Evolutionary conservation across 495 filamentous ascomycete genomes (phyloP).

Genomic region (Evernia prunastri): DNA sequence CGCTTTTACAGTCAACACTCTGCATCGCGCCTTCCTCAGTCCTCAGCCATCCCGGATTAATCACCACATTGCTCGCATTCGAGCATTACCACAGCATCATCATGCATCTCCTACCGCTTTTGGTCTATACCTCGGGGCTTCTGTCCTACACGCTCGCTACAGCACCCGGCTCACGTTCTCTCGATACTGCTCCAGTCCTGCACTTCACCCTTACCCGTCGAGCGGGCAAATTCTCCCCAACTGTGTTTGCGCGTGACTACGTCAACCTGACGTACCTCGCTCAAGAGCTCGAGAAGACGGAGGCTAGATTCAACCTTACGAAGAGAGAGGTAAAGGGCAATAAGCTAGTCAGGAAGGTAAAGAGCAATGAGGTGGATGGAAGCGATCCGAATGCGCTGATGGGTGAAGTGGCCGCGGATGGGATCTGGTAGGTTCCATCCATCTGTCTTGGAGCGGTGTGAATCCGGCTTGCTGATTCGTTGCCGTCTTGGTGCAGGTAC

Average conservation of each 20-base stretch:
- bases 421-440: slow-evolving; percentile 25
- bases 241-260: slow-evolving; percentile 13
- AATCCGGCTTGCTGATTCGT: neutral
- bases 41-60: neutral
- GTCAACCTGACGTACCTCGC: slow-evolving; percentile 26
- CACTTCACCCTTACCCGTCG: slow-evolving; percentile 31
- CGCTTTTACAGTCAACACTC: neutral
- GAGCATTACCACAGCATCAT: neutral
- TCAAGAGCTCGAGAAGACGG: slow-evolving; percentile 23
- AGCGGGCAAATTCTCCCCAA: slow-evolving; percentile 27
- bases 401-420: slow-evolving; percentile 26
- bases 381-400: slow-evolving; percentile 23
- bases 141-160: slow-evolving; percentile 9
- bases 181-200: slow-evolving; percentile 25
- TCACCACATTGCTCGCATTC: neutral
- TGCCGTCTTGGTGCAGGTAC: slow-evolving; percentile 22
- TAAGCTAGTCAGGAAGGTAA: slow-evolving; percentile 31
- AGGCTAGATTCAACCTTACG: slow-evolving; percentile 31
- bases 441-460: neutral
- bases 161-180: slow-evolving; percentile 17
- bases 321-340: slow-evolving; percentile 31
- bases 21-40: neutral
- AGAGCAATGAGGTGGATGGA: slow-evolving; percentile 21
- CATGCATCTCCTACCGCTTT: slow-evolving; percentile 17
- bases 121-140: slow-evolving; percentile 1